phyloP scores from a whole-genome alignment of 73 alveolate genomes.

The Paramecium biaurelia region DNA sequence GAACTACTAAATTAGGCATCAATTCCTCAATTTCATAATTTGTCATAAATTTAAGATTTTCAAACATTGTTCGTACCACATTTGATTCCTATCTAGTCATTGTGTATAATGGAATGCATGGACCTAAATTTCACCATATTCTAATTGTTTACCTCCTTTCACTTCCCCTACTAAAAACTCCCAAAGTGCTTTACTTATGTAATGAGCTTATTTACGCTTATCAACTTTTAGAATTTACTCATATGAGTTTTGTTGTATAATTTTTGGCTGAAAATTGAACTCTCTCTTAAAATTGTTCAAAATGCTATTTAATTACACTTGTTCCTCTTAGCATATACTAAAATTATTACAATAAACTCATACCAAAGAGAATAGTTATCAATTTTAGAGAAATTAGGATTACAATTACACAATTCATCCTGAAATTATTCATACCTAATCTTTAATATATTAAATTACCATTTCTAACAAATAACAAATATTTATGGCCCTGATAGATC shows the following conservation, averaged over 20 bases:
- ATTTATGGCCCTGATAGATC: neutral
- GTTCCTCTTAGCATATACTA: neutral
- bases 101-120: constrained; percentile 8
- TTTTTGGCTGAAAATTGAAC: neutral
- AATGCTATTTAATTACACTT: neutral
- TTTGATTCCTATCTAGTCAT: neutral
- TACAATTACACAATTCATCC: neutral
- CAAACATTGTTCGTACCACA: neutral
- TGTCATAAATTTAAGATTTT: neutral
- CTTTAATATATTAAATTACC: neutral
- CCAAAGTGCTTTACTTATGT: neutral
- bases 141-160: neutral
- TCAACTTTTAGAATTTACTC: neutral
- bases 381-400: neutral
- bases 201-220: neutral
- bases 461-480: neutral
- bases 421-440: neutral
- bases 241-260: neutral
- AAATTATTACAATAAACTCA: neutral
- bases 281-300: neutral
- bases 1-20: neutral
- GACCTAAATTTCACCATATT: neutral
- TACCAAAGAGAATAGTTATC: constrained; percentile 28
- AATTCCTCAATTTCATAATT: neutral
- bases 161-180: neutral